These are phyloP conservation scores for Paramecium caudatum DNA, from an alignment of 73 alveolate species.

Conservation along the genomic window DNA sequence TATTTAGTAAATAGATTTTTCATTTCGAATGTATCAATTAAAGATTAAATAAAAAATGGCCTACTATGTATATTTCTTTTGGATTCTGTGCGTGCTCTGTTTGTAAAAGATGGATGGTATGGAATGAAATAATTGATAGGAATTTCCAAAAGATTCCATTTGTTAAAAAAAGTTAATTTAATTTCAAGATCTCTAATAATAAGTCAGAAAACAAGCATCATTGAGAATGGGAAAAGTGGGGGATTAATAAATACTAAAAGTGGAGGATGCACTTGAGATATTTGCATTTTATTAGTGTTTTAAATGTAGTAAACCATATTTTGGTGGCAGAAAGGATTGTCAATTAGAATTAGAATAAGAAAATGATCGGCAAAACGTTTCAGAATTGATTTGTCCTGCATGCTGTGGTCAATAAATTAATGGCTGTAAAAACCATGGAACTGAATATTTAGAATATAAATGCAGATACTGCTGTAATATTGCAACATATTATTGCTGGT, in stretches of 20 bases:
- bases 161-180: background rate
- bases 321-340: constrained; percentile 94
- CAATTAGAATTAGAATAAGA: constrained; percentile 83
- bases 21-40: constrained; percentile 64
- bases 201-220: constrained; percentile 35
- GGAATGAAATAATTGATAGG: background rate
- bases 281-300: constrained; percentile 89
- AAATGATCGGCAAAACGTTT: constrained; percentile 76
- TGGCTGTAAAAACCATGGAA: constrained; percentile 87
- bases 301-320: constrained; percentile 90
- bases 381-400: constrained; percentile 87
- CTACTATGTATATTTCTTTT: constrained; percentile 81
- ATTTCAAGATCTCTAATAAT: background rate
- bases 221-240: constrained; percentile 57
- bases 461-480: constrained; percentile 94
- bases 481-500: constrained; percentile 93
- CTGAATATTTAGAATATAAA: constrained; percentile 93
- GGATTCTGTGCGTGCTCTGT: constrained; percentile 79
- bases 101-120: constrained; percentile 81
- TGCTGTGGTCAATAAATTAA: constrained; percentile 85
- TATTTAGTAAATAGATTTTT: constrained; percentile 63
- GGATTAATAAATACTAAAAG: constrained; percentile 26
- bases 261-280: constrained; percentile 87
- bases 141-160: constrained; percentile 62
- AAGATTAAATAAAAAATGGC: constrained; percentile 81